Conservation (phyloP, 768 basidiomycete genomes). For the Imleria badia region DNA sequence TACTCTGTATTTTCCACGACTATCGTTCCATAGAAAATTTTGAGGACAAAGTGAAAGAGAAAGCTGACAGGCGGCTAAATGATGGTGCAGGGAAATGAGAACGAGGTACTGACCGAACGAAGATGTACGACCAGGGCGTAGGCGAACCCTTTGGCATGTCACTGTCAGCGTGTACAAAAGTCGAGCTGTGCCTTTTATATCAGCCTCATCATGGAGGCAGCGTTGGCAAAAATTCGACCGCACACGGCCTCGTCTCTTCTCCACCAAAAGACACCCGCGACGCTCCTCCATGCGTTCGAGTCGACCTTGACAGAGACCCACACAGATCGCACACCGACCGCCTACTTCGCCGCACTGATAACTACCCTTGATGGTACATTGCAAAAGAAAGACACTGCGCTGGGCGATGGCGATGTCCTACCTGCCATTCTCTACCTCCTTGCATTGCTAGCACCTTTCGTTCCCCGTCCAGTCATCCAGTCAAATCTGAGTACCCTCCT, state of each 20-base stretch:
- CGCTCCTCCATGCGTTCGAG: slow-evolving; percentile 82
- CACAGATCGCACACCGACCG: slow-evolving; percentile 71
- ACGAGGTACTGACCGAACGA: slow-evolving; percentile 54
- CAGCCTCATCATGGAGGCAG: slow-evolving; percentile 52
- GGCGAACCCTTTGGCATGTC: slow-evolving; percentile 41
- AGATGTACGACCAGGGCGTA: slow-evolving; percentile 62
- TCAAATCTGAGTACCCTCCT: slow-evolving; percentile 71
- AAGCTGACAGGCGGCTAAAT: slow-evolving; percentile 39
- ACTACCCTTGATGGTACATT: slow-evolving; percentile 81
- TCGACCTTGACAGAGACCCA: slow-evolving; percentile 70
- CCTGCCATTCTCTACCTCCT: slow-evolving; percentile 37
- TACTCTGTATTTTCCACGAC: slow-evolving; percentile 76
- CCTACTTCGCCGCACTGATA: slow-evolving; percentile 91
- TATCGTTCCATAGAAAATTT: slow-evolving; percentile 88
- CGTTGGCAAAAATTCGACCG: slow-evolving; percentile 81
- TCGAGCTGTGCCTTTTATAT: slow-evolving; percentile 4
- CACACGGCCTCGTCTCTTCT: slow-evolving; percentile 78
- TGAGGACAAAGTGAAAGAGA: slow-evolving; percentile 79
- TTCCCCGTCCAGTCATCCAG: slow-evolving; percentile 77
- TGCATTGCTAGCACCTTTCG: slow-evolving; percentile 41
- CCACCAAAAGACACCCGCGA: slow-evolving; percentile 89
- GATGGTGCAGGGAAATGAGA: not conserved
- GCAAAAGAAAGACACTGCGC: slow-evolving; percentile 54
- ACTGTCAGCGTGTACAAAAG: not conserved
- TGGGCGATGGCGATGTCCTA: slow-evolving; percentile 67